phyloP scores from a whole-genome alignment of 2,329 filamentous ascomycete genomes.

The Penicillium sp. region DNA sequence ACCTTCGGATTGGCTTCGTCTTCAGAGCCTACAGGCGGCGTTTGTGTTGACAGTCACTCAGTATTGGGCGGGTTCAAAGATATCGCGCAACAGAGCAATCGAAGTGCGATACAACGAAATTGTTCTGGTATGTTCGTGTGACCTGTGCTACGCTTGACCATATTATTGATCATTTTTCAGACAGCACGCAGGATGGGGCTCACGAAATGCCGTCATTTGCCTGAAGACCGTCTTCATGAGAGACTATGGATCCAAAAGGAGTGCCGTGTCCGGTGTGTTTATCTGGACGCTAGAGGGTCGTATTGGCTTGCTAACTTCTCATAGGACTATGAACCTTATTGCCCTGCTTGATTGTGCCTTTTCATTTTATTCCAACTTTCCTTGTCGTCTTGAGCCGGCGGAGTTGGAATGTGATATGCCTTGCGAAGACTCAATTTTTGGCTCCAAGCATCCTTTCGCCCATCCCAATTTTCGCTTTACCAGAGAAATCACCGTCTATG shows the following conservation, averaged over 20 bases:
- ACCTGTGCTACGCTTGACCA: not conserved
- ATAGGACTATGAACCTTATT: conserved; percentile 39
- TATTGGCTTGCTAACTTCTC: not conserved
- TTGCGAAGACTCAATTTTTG: conserved; percentile 38
- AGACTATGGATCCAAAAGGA: conserved; percentile 43
- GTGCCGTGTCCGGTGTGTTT: conserved; percentile 38
- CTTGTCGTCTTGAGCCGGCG: conserved; percentile 35
- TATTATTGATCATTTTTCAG: conserved; percentile 18
- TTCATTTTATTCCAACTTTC: conserved; percentile 44
- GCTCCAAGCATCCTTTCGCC: conserved; percentile 39
- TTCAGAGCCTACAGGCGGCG: conserved; percentile 42
- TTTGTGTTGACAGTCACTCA: conserved; percentile 40
- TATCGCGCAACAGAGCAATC: conserved; percentile 39
- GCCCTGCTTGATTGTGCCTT: conserved; percentile 43
- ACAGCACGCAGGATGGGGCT: conserved; percentile 38
- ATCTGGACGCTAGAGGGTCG: not conserved
- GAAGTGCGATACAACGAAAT: conserved; percentile 42
- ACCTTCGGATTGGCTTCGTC: conserved; percentile 29
- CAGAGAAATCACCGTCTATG: conserved; percentile 33
- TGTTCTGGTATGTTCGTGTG: conserved; percentile 31
- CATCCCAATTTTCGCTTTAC: conserved; percentile 36
- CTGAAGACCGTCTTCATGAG: conserved; percentile 36
- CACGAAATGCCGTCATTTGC: conserved; percentile 33
- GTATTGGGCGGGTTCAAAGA: conserved; percentile 41
- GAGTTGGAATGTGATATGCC: conserved; percentile 45